Evolutionary conservation across 129 eudicot genomes (phyloP).

Genomic region (Flaveria bidentis): DNA sequence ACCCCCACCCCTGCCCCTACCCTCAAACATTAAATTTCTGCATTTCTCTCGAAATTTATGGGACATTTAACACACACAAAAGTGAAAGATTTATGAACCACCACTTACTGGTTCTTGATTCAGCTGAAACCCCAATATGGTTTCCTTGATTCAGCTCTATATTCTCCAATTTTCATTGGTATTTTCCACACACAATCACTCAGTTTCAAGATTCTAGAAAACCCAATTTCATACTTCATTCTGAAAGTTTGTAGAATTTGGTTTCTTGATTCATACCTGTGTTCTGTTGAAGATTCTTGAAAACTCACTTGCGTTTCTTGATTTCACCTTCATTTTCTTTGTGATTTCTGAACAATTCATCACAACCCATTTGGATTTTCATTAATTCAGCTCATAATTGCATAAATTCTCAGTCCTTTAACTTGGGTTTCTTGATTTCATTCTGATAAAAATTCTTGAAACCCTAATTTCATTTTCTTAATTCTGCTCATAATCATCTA

Average conservation of each 20-base stretch:
- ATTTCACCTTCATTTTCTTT: background rate
- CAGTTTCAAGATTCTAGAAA: background rate
- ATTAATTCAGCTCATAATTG: background rate
- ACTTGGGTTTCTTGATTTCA: background rate
- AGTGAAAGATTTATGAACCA: slow-evolving; percentile 5
- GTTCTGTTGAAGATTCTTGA: background rate
- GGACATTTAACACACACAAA: slow-evolving; percentile 8
- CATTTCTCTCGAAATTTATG: background rate
- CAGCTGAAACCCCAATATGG: slow-evolving; percentile 1
- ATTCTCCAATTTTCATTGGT: background rate
- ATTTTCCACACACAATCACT: background rate
- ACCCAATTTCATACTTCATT: background rate
- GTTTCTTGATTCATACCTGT: background rate
- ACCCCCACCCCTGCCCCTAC: background rate
- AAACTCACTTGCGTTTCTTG: background rate
- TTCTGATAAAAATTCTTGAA: too few species aligned
- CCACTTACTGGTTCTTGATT: background rate
- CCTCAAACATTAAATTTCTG: background rate
- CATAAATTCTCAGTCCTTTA: too few species aligned
- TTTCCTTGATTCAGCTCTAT: background rate
- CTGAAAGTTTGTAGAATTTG: background rate
- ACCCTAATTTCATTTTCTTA: too few species aligned
- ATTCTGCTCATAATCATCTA: too few species aligned
- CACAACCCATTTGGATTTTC: background rate
- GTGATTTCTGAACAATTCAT: background rate